A percentile compares a stretch with the other conserved stretches of the same genome.
Evolutionary conservation across 306 rosid species (phyloP).

Genomic region (Benincasa hispida): DNA sequence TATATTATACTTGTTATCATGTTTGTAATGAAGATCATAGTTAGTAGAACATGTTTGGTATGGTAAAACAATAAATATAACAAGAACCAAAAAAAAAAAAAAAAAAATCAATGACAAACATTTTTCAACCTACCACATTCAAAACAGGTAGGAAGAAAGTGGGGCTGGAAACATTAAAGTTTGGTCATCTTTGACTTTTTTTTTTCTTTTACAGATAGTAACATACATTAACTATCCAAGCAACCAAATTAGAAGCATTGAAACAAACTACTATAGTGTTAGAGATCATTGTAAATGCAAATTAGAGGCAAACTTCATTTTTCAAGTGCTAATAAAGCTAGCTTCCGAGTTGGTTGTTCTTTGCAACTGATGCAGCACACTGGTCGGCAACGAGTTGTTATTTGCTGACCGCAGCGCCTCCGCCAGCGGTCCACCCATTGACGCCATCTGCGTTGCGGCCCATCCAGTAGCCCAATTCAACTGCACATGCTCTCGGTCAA

Average conservation of each 20-base stretch:
- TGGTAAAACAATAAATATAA: background rate
- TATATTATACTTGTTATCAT: too few relatives aligned
- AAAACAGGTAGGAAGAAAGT: background rate
- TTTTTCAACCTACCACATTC: background rate
- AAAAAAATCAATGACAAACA: background rate
- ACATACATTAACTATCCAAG: background rate
- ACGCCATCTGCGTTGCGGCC: conserved; percentile 55
- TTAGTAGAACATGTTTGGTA: background rate
- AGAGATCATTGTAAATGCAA: background rate
- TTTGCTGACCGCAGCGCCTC: conserved; percentile 80
- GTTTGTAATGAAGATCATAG: background rate
- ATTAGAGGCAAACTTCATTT: background rate
- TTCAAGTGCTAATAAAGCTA: conserved; percentile 40
- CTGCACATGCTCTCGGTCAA: conserved; percentile 31
- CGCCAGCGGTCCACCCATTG: conserved; percentile 96
- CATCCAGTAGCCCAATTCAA: conserved; percentile 64
- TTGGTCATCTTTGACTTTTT: background rate
- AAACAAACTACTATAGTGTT: background rate
- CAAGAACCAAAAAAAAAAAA: too few relatives aligned
- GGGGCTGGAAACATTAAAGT: background rate
- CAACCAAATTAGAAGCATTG: background rate
- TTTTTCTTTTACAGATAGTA: background rate
- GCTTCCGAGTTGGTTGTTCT: conserved; percentile 43
- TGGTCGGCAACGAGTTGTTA: conserved; percentile 66
- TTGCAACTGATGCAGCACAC: conserved; percentile 66